phyloP scores from a whole-genome alignment of 305 asterid species.

The Solanum hybrid region DNA sequence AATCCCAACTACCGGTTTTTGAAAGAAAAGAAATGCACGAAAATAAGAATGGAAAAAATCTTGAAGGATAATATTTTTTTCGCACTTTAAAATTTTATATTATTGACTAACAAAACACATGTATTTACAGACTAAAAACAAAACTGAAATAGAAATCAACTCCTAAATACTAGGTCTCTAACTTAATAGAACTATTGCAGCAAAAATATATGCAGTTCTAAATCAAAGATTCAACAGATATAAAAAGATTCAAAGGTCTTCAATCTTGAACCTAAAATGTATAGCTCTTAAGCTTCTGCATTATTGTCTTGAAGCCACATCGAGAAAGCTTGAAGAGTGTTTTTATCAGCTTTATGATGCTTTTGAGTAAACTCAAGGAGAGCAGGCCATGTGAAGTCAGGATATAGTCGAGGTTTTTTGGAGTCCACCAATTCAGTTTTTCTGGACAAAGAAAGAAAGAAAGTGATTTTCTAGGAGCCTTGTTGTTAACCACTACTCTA shows the following conservation, averaged over 20 bases:
- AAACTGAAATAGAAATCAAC: too few species aligned
- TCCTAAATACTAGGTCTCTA: background rate
- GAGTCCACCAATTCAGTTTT: background rate
- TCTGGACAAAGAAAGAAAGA: background rate
- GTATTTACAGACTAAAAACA: background rate
- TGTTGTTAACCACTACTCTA: too few species aligned
- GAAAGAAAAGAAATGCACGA: background rate
- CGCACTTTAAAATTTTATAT: too few species aligned
- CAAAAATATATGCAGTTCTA: background rate
- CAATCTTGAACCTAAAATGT: background rate
- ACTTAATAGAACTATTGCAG: background rate
- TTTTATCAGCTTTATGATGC: background rate
- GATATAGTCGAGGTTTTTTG: background rate
- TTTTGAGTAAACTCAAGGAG: background rate
- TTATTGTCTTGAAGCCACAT: background rate
- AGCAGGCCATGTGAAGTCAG: background rate
- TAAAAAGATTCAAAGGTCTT: background rate
- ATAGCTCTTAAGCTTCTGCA: background rate
- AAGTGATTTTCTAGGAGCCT: background rate
- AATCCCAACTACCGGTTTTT: background rate
- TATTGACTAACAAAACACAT: background rate
- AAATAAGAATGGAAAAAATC: background rate
- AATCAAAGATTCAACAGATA: background rate
- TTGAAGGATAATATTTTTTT: background rate
- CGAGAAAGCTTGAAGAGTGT: background rate